Base-by-base conservation (phyloP, 371 early-diverging fungal genomes). In the Lichtheimia corymbifera region DNA sequence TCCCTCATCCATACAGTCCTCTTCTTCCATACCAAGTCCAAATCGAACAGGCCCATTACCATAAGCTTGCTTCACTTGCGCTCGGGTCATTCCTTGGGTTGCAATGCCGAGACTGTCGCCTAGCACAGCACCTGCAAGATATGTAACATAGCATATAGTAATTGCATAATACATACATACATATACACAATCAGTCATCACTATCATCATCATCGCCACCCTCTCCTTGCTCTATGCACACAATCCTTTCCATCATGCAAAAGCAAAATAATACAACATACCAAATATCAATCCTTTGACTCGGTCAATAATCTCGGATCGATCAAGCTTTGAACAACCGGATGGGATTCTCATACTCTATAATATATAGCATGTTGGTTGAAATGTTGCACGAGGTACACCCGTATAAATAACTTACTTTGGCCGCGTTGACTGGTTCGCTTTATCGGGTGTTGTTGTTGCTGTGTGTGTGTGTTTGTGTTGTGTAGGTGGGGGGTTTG, bases 41-140 rank as follows among this genome's bases (percentile, higher is more conserved):
- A 86, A 87, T 22, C 73, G 70, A 60, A 87, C 83, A 18, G 87
- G 84, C 0, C 86, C 87, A 30, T 76, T 68, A 25, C 83, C 84
- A 70, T 90, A 88, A 0, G 71, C 63, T 50, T 61, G 20, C 20
- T 47, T 58, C 3, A 85, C 77, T 47, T 77, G 64, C 17, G 52
- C 50, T 57, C 74, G 78, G 53, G 83, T 66, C 76, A 88, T 74
- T 61, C 88, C 88, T 69, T 88, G 88, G 25, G 88, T 85, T 5
- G 88, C 82, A 52, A 90, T 68, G 11, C 90, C 89, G 52, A 88
- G 73, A 28, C 87, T 87, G 68, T 90, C 90, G 9, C 88, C 88
- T 4, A 88, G 67, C 24, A 88, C 86, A 50, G 85, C 82, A 47
- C 89, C 87, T 87, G 53, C 14, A 54, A 18, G 27, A n/a, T 53